phyloP scores from a whole-genome alignment of 257 asterid species.

The Fraxinus cuspidata region DNA sequence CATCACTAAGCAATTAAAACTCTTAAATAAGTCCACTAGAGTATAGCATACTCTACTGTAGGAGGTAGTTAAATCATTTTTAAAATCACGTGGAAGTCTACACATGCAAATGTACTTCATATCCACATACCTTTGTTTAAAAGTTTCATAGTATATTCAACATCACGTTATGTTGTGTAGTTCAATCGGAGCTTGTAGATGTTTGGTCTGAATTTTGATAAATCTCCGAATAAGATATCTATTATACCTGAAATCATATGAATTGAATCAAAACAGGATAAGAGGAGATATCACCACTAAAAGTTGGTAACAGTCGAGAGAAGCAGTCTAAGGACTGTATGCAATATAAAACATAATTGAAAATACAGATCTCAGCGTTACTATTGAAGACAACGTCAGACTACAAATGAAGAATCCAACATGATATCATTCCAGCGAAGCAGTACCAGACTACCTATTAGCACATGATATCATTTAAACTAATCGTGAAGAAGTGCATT shows the following conservation, averaged over 20 bases:
- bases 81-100: background rate
- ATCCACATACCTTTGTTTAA: conserved; percentile 69
- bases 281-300: conserved; percentile 5
- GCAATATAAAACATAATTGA: background rate
- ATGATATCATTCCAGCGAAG: background rate
- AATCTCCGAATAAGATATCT: conserved; percentile 86
- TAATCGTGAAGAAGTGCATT: background rate
- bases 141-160: conserved; percentile 75
- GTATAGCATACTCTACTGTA: background rate
- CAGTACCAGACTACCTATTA: background rate
- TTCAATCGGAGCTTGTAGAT: conserved; percentile 80
- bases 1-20: background rate
- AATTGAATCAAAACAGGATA: conserved; percentile 27
- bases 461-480: background rate
- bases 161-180: conserved; percentile 72
- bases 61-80: background rate
- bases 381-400: background rate
- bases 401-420: background rate
- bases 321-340: conserved; percentile 12
- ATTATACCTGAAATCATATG: conserved; percentile 68
- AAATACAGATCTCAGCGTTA: background rate
- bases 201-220: conserved; percentile 77
- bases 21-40: background rate
- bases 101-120: background rate
- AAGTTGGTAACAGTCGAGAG: conserved; percentile 13